Conservation (phyloP, 257 asterid species). For the Ilex aquifolium region DNA sequence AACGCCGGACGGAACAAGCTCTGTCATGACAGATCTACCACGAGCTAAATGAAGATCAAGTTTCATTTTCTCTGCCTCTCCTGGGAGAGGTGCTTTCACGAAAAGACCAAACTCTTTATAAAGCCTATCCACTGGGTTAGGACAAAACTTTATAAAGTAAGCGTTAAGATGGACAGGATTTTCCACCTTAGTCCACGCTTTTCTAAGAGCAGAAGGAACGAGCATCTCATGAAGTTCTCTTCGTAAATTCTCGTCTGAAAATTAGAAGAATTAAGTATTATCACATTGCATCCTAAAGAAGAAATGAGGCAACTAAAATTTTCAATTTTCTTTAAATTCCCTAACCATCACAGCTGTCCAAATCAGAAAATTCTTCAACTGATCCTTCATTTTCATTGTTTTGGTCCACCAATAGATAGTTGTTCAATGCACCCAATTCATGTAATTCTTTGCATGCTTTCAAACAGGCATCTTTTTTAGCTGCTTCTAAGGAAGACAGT, state of each 20-base stretch:
- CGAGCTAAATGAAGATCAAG: constrained; percentile 75
- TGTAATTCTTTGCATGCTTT: constrained; percentile 88
- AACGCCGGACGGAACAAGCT: constrained; percentile 69
- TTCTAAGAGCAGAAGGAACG: constrained; percentile 74
- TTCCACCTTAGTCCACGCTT: constrained; percentile 49
- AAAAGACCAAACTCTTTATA: constrained; percentile 79
- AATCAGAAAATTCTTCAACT: constrained; percentile 43
- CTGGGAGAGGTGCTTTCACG: constrained; percentile 69
- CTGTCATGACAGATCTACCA: constrained; percentile 79
- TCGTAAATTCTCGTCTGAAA: constrained; percentile 64
- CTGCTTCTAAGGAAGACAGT: constrained; percentile 56
- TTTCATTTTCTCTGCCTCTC: constrained; percentile 75
- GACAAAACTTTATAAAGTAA: constrained; percentile 58
- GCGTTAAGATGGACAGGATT: constrained; percentile 44
- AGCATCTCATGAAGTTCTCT: constrained; percentile 90
- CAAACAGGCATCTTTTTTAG: constrained; percentile 90
- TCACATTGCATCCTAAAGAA: constrained; percentile 6
- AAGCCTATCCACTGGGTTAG: constrained; percentile 69
- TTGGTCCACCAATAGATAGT: constrained; percentile 85
- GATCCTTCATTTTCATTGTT: constrained; percentile 42
- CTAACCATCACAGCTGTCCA: constrained; percentile 62
- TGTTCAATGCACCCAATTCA: constrained; percentile 82
- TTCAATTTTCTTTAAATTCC: constrained; percentile 12
- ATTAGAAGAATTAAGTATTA: constrained; percentile 13
- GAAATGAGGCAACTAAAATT: constrained; percentile 7